These are phyloP conservation scores for Globisporangium emineosum DNA, from an alignment of 352 stramenopile genomes.

Conservation along the genomic window DNA sequence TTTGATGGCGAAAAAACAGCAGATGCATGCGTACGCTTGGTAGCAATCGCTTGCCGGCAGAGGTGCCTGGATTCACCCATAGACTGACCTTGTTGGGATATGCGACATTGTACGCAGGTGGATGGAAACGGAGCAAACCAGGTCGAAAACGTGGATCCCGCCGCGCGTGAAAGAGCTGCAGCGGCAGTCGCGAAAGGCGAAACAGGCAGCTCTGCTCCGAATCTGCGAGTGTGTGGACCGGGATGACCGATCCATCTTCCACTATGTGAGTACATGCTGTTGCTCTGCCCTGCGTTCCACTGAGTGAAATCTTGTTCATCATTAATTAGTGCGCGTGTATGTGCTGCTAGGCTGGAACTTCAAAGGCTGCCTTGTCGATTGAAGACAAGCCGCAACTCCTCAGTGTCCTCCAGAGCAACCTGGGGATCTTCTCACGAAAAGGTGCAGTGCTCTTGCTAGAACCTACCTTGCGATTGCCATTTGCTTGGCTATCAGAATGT, in stretches of 20 bases:
- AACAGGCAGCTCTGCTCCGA: constrained; percentile 28
- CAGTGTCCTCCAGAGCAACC: constrained; percentile 25
- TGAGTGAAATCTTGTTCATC: background rate
- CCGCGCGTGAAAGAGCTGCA: constrained; percentile 46
- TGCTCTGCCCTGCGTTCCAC: too few relatives aligned
- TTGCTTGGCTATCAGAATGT: background rate
- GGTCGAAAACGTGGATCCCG: constrained; percentile 30
- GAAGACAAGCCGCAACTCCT: constrained; percentile 23
- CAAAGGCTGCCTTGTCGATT: constrained; percentile 11
- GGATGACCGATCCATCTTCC: constrained; percentile 42
- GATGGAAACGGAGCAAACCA: constrained; percentile 11
- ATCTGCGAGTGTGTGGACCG: constrained; percentile 35
- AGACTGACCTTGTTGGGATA: background rate
- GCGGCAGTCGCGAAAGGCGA: constrained; percentile 16
- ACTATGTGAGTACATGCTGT: constrained; percentile 42
- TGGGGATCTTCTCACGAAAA: constrained; percentile 24
- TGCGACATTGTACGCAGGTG: constrained; percentile 10
- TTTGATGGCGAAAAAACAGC: constrained; percentile 31
- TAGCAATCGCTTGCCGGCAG: too few relatives aligned
- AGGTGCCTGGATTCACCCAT: background rate
- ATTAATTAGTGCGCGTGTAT: background rate
- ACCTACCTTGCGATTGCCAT: background rate
- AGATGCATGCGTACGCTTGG: constrained; percentile 26
- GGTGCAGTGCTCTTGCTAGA: constrained; percentile 16
- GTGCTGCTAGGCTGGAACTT: constrained; percentile 16